Evolutionary conservation across 495 filamentous ascomycete genomes (phyloP).

Genomic region (Hypoxylon fuscum): DNA sequence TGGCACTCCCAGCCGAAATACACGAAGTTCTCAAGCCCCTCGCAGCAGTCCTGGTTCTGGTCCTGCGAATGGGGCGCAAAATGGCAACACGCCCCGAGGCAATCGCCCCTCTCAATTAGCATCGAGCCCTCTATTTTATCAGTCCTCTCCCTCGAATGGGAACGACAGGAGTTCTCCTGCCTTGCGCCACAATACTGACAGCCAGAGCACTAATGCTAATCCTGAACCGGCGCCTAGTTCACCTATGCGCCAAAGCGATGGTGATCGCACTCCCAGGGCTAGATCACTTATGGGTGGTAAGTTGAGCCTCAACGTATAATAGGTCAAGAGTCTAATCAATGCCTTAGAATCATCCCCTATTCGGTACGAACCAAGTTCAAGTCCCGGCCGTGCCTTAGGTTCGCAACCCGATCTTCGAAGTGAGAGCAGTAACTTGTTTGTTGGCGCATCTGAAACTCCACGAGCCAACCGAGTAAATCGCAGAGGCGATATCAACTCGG

Average conservation of each 20-base stretch:
- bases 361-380: constrained; percentile 86
- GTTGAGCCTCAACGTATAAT: no score
- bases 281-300: constrained; percentile 66
- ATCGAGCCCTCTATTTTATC: constrained; percentile 86
- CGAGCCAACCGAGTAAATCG: constrained; percentile 59
- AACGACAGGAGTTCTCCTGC: constrained; percentile 55
- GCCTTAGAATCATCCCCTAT: constrained; percentile 85
- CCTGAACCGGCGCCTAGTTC: constrained; percentile 70
- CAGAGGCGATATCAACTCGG: constrained; percentile 85
- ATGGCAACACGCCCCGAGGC: constrained; percentile 54
- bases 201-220: constrained; percentile 63
- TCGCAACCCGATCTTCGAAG: constrained; percentile 74
- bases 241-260: constrained; percentile 62
- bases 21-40: constrained; percentile 60
- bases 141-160: constrained; percentile 74
- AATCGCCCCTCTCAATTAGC: constrained; percentile 58
- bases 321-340: constrained; percentile 29
- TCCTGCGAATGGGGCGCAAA: constrained; percentile 56
- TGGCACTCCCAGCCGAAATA: constrained; percentile 63
- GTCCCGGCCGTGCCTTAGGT: constrained; percentile 69
- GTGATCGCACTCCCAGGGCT: constrained; percentile 79
- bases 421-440: constrained; percentile 87
- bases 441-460: constrained; percentile 66
- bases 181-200: constrained; percentile 62
- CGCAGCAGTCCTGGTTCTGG: no score